A percentile compares a stretch with the other conserved stretches of the same genome.
phyloP scores from a whole-genome alignment of 495 filamentous ascomycete species.

The Lineolata rhizophorae region DNA sequence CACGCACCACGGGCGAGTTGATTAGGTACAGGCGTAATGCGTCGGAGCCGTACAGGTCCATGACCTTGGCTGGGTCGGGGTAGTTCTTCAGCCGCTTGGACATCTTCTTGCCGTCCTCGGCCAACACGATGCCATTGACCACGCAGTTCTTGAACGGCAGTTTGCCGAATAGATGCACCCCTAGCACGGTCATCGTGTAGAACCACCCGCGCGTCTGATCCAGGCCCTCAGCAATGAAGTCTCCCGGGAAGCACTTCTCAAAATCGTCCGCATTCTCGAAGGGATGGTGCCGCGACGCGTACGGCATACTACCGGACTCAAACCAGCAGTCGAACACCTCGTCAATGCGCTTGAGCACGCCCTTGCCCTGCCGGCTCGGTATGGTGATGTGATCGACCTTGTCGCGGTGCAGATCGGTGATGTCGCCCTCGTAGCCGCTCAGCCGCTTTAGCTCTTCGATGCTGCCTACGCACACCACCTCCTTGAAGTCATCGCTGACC shows the following conservation, averaged over 20 bases:
- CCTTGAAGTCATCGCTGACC: constrained; percentile 72
- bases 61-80: constrained; percentile 69
- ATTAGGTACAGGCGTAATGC: constrained; percentile 88
- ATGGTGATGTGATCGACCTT: constrained; percentile 95
- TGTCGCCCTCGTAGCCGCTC: constrained; percentile 63
- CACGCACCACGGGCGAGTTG: constrained; percentile 90
- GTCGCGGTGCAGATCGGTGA: constrained; percentile 85
- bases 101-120: constrained; percentile 98
- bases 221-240: constrained; percentile 93
- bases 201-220: constrained; percentile 97
- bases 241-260: constrained; percentile 64
- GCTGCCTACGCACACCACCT: constrained; percentile 74
- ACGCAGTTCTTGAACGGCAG: constrained; percentile 93
- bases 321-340: constrained; percentile 99
- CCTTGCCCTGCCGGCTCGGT: constrained; percentile 77
- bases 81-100: constrained; percentile 96
- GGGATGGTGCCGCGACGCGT: constrained; percentile 79
- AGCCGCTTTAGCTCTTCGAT: constrained; percentile 68
- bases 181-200: constrained; percentile 79
- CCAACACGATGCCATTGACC: constrained; percentile 90
- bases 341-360: constrained; percentile 52
- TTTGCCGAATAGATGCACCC: constrained; percentile 71
- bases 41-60: constrained; percentile 80
- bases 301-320: constrained; percentile 89
- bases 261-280: constrained; percentile 83